A percentile compares a stretch with the other conserved stretches of the same genome.
phyloP scores from a whole-genome alignment of 768 basidiomycete genomes.

The Psilocybe azurescens region DNA sequence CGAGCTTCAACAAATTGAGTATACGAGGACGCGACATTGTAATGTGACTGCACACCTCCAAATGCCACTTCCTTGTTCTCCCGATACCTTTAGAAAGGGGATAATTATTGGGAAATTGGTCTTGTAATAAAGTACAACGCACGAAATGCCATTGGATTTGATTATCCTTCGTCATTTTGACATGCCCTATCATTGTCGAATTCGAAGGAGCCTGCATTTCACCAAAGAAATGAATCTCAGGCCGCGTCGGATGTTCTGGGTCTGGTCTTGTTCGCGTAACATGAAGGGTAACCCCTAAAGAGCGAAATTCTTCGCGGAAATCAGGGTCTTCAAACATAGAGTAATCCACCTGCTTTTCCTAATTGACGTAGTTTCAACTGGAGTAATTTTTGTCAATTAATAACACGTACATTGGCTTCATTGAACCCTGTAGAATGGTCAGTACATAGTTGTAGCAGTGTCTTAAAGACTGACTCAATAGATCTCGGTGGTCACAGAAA shows the following conservation, averaged over 20 bases:
- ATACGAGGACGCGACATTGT: not conserved
- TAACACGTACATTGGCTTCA: slow-evolving; percentile 32
- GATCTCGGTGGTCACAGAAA: slow-evolving; percentile 71
- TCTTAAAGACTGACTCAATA: slow-evolving; percentile 54
- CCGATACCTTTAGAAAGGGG: slow-evolving; percentile 45
- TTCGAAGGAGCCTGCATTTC: slow-evolving; percentile 47
- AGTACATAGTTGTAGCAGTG: slow-evolving; percentile 8
- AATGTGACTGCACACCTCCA: slow-evolving; percentile 53
- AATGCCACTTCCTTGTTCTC: slow-evolving; percentile 54
- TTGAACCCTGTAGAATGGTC: slow-evolving; percentile 52
- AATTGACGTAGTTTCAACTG: not conserved
- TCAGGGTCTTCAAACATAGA: slow-evolving; percentile 54
- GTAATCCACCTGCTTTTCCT: slow-evolving; percentile 35
- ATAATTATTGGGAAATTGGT: not conserved
- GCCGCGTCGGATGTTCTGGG: slow-evolving; percentile 52
- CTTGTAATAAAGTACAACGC: slow-evolving; percentile 27
- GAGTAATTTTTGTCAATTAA: not conserved
- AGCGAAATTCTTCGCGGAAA: slow-evolving; percentile 58
- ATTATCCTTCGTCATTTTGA: slow-evolving; percentile 61
- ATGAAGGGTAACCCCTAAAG: slow-evolving; percentile 50
- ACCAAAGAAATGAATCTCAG: slow-evolving; percentile 59
- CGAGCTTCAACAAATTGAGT: slow-evolving; percentile 43
- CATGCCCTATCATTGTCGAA: slow-evolving; percentile 56
- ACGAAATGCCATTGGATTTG: slow-evolving; percentile 72
- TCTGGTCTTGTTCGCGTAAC: slow-evolving; percentile 48